Percentiles rank a stretch among this genome's conserved stretches.
phyloP scores from a whole-genome alignment of 2,329 filamentous ascomycete species.

The Ceratocystis cubensis region DNA sequence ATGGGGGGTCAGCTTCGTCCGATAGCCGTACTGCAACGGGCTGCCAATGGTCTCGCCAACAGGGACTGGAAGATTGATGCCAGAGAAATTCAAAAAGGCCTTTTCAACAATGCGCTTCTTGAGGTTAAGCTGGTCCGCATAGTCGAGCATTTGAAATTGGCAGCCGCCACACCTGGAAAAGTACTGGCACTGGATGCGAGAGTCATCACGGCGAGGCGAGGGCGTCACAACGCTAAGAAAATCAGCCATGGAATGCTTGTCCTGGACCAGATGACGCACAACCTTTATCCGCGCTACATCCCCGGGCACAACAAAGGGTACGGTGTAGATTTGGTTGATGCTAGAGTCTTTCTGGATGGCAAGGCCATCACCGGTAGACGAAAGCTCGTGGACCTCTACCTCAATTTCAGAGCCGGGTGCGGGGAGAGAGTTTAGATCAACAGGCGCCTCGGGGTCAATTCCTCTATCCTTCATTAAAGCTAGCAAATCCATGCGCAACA shows the following conservation, averaged over 20 bases:
- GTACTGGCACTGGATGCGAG: conserved; percentile 68
- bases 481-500: conserved; percentile 51
- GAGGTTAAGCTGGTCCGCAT: conserved; percentile 68
- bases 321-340: conserved; percentile 59
- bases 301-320: conserved; percentile 79
- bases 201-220: conserved; percentile 63
- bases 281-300: conserved; percentile 70
- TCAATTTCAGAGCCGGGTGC: conserved; percentile 63
- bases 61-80: conserved; percentile 57
- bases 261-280: conserved; percentile 52
- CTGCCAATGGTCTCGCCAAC: conserved; percentile 80
- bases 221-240: conserved; percentile 65
- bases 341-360: conserved; percentile 45
- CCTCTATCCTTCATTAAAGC: conserved; percentile 37
- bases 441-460: conserved; percentile 25
- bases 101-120: conserved; percentile 83
- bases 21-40: conserved; percentile 82
- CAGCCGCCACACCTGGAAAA: conserved; percentile 82
- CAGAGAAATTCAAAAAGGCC: conserved; percentile 80
- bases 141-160: conserved; percentile 95
- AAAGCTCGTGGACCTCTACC: conserved; percentile 67
- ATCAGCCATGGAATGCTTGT: conserved; percentile 65
- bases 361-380: conserved; percentile 84
- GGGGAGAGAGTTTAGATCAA: conserved; percentile 37
- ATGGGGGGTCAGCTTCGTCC: conserved; percentile 93